Evolutionary conservation across 306 rosid genomes (phyloP), one percentile per base, ranked within the genome.

Genomic region (Cucumis sativus): DNA sequence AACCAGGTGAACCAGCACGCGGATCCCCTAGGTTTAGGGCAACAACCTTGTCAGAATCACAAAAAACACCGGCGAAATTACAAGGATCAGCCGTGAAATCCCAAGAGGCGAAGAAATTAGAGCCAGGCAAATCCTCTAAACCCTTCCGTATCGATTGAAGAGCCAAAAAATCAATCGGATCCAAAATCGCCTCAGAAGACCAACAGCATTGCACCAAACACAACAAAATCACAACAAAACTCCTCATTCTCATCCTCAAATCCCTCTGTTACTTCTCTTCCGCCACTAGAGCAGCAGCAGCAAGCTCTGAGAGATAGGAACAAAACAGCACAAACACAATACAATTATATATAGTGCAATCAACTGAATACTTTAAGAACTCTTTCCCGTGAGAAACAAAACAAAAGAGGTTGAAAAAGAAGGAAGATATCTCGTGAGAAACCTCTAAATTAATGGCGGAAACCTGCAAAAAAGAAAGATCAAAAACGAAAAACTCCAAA

Each of bases 31-130:
- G 97, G 77, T 92, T 96, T 76, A 96, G 93, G 8, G 99, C 79
- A 5, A 92, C 81, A 1, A 96, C 99, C 77, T 80, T 88, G 41
- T 96, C 89, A 56, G 97, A 84, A 7, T 91, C 94, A 71, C 99
- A 96, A 81, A 80, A 91, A 40, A 96, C 96, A 15, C 99, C 99
- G 82, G 96, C 78, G 82, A 96, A 96, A 62, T 80, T 89, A 74
- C 99, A 96, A 0, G 99, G 99, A 81, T 96, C 99, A 8, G 92
- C 82, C 3, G 99, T 96, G 90, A 96, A 96, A 80, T 96, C 99
- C 99, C 99, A 96, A 10, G 98, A 86, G 0, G 90, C 70, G 56
- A 96, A 90, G 87, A 89, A 96, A 56, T 80, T 84, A 0, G 99
- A 96, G 20, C 97, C 99, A 0, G 98, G 98, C 89, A 92, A 77